Evolutionary conservation across 2,329 filamentous ascomycete genomes (phyloP), one percentile per base, ranked within the genome.

Genomic region (Trichoderma asperellum): DNA sequence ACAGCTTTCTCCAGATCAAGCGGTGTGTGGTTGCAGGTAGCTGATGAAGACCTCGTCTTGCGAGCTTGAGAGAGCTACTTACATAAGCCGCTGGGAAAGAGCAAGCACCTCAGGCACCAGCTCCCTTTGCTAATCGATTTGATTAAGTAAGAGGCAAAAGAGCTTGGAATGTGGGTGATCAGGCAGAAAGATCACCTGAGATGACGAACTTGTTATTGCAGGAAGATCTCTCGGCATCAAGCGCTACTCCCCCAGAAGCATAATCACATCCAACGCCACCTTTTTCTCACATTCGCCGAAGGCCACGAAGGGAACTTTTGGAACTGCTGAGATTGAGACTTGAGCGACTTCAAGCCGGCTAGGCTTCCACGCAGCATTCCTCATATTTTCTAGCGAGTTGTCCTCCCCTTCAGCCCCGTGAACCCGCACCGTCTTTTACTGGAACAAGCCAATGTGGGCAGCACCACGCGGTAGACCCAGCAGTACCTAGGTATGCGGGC

Each of bases 141-240:
- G 52, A n/a, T 56, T 34, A 56, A 56, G 34, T 56, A 65, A 43
- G 34, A n/a, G 12, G 34, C 18, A 53, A 34, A 7, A 64, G 27
- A 40, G 29, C 34, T 29, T 40, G 61, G 53, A 40, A 66, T 32
- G 62, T 37, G 58, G 32, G 56, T 63, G n/a, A 49, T 12, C 18
- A 47, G 29, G 40, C n/a, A 53, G 29, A 29, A 62, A 27, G 52
- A 68, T 68, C 67, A 57, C 59, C 67, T 61, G 67, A 68, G 52
- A 35, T 63, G 32, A 61, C 32, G n/a, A 37, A 24, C 32, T 32
- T 21, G 67, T 62, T 43, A 43, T 61, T 56, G 68, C 68, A 63
- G 68, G 56, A 61, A 57, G 68, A 70, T 70, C 68, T 61, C 66
- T 70, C 68, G 68, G 68, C 68, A 70, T 60, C 68, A 59, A 70